Base-by-base conservation (phyloP, 176 grass and related monocot genomes). In the Zoysia japonica region DNA sequence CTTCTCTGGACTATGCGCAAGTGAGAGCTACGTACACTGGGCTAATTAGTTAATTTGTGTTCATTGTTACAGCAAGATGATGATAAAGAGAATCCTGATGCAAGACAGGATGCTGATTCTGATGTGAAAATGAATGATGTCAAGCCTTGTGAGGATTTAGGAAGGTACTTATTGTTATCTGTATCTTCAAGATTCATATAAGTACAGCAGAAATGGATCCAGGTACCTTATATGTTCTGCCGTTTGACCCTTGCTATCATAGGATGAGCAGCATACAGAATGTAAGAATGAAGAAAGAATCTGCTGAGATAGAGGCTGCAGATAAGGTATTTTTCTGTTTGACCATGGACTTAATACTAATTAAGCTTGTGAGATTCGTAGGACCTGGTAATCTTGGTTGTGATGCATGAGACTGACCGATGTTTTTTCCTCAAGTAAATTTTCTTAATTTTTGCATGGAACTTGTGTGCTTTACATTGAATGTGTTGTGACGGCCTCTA, bases 81-180 rank as follows among this genome's bases (percentile, higher is more conserved):
- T 83, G 95, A 94, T 83, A 81, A 85, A 87, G 92, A 92, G 74
- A 85, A 97, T 79, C 83, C 87, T 35, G 95, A 97, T 78, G 89
- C 85, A 83, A 90, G 88, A 45, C 83, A 76, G 6, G 85, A 92
- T 76, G 85, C 54, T 75, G 81, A 87, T 87, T 90, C 87, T 45
- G 95, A 97, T 72, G 41, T 83, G 74, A 92, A 97, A 69, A 83
- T 90, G 57, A 87, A 90, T 76, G 85, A 92, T 81, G 42, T 11
- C 20, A 97, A 94, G 50, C 81, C 82, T 67, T 70, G 68, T 52
- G 88, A 94, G 8, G 89, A 92, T 55, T 64, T 60, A 43, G 84
- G 75, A 85, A 80, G 95, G 95, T 97, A 75, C 57, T 72, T 49
- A 13, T 77, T 60, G 78, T 76, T 64, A 69, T 45, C 53, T 70